Evolutionary conservation across 2,329 filamentous ascomycete genomes (phyloP).

Genomic region (Fonsecaea erecta): DNA sequence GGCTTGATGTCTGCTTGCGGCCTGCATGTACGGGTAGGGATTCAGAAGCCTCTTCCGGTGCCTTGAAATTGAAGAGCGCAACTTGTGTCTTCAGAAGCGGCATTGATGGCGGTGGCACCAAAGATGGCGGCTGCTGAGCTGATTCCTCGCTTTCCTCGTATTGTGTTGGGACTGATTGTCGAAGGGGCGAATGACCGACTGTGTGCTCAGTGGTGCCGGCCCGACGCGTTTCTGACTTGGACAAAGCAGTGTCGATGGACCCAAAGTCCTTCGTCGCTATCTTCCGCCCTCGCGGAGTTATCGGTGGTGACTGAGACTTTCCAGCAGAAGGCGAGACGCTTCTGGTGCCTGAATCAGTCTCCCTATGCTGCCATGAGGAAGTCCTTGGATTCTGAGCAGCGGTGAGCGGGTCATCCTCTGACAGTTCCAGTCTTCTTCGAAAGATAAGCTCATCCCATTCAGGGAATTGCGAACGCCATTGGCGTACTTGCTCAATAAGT

Average conservation of each 20-base stretch:
- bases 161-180: slow-evolving; percentile 13
- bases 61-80: slow-evolving; percentile 13
- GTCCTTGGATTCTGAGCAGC: background rate
- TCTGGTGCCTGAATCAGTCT: background rate
- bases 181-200: slow-evolving; percentile 23
- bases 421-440: slow-evolving; percentile 65
- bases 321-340: slow-evolving; percentile 15
- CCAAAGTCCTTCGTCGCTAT: slow-evolving; percentile 23
- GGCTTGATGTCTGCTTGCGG: slow-evolving; percentile 21
- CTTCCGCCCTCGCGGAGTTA: slow-evolving; percentile 26
- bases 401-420: slow-evolving; percentile 22
- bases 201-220: slow-evolving; percentile 19
- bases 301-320: slow-evolving; percentile 19
- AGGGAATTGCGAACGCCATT: slow-evolving; percentile 67
- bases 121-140: slow-evolving; percentile 1
- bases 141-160: slow-evolving; percentile 10
- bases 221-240: slow-evolving; percentile 17
- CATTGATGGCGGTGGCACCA: slow-evolving; percentile 6
- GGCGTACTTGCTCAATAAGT: slow-evolving; percentile 65
- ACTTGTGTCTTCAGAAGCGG: slow-evolving; percentile 31
- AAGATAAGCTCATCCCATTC: slow-evolving; percentile 74
- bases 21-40: slow-evolving; percentile 28
- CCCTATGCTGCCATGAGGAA: slow-evolving; percentile 1
- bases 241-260: slow-evolving; percentile 29
- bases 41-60: slow-evolving; percentile 28